These are phyloP conservation scores for Backusella tarrabulga DNA, from an alignment of 192 early-diverging fungal species.

Conservation along the genomic window DNA sequence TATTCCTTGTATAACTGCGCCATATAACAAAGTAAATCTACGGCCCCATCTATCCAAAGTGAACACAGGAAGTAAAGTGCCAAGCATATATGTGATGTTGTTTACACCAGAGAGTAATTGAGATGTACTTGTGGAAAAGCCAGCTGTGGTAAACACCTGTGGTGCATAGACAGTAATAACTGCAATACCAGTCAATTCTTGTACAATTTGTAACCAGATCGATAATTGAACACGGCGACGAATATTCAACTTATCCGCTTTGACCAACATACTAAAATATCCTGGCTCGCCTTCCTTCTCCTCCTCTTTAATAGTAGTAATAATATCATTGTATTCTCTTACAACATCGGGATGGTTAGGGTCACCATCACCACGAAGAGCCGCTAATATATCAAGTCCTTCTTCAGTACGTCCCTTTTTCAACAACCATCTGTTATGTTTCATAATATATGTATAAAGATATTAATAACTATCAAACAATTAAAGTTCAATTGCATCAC, in stretches of 20 bases:
- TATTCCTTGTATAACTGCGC: conserved; percentile 26
- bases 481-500: not conserved
- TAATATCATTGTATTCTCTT: conserved; percentile 52
- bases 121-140: conserved; percentile 28
- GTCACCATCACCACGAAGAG: conserved; percentile 29
- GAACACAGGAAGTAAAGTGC: conserved; percentile 27
- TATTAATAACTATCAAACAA: not conserved
- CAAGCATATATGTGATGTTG: conserved; percentile 32
- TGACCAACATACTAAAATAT: conserved; percentile 44
- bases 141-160: conserved; percentile 44
- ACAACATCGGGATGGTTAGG: conserved; percentile 40
- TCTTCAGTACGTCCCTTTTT: conserved; percentile 26
- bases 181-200: conserved; percentile 64
- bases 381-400: conserved; percentile 22
- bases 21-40: conserved; percentile 26
- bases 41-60: conserved; percentile 29
- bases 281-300: conserved; percentile 35
- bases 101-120: conserved; percentile 36
- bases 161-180: conserved; percentile 60
- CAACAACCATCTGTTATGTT: conserved; percentile 19
- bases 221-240: conserved; percentile 47
- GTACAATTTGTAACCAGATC: conserved; percentile 44
- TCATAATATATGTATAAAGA: not conserved
- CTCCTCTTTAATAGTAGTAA: conserved; percentile 42
- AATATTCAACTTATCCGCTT: conserved; percentile 46